Evolutionary conservation across 129 eudicot genomes (phyloP).

Genomic region (Artemisia annua): DNA sequence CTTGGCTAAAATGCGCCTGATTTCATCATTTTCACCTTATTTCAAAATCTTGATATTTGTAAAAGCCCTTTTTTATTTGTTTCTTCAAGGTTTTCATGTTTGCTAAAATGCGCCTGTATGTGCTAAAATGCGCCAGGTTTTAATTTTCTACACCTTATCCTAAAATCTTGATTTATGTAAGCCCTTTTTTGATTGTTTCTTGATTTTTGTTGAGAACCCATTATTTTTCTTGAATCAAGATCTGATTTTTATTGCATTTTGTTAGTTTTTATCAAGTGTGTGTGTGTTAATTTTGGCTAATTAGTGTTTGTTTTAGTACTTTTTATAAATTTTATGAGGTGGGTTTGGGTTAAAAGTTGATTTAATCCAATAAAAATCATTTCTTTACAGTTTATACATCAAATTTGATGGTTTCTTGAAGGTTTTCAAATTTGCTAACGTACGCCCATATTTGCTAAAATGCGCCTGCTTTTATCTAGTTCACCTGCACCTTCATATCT

Average conservation of each 20-base stretch:
- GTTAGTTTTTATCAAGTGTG: slow-evolving; percentile 22
- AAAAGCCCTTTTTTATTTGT: too few species aligned
- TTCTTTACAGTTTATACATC: not conserved
- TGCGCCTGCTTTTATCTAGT: slow-evolving; percentile 36
- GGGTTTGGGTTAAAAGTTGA: slow-evolving; percentile 24
- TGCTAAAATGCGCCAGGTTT: too few species aligned
- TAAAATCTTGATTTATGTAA: too few species aligned
- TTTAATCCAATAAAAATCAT: slow-evolving; percentile 13
- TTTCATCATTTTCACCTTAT: slow-evolving; percentile 25
- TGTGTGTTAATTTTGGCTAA: slow-evolving; percentile 20
- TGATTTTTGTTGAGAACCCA: not conserved
- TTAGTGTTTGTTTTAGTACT: slow-evolving; percentile 12
- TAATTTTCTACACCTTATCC: too few species aligned
- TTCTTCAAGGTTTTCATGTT: too few species aligned
- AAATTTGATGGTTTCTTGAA: slow-evolving; percentile 24
- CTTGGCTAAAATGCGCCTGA: slow-evolving; percentile 8
- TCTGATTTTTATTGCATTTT: slow-evolving; percentile 22
- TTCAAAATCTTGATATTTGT: too few species aligned
- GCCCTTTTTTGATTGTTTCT: too few species aligned
- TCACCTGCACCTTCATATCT: slow-evolving; percentile 33
- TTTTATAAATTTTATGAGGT: slow-evolving; percentile 16
- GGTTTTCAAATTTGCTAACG: slow-evolving; percentile 3
- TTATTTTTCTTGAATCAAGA: slow-evolving; percentile 26
- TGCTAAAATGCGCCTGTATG: too few species aligned
- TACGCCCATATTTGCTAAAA: slow-evolving; percentile 35